Evolutionary conservation across 2,329 filamentous ascomycete species (phyloP).

Genomic region (Penicillium sp.): DNA sequence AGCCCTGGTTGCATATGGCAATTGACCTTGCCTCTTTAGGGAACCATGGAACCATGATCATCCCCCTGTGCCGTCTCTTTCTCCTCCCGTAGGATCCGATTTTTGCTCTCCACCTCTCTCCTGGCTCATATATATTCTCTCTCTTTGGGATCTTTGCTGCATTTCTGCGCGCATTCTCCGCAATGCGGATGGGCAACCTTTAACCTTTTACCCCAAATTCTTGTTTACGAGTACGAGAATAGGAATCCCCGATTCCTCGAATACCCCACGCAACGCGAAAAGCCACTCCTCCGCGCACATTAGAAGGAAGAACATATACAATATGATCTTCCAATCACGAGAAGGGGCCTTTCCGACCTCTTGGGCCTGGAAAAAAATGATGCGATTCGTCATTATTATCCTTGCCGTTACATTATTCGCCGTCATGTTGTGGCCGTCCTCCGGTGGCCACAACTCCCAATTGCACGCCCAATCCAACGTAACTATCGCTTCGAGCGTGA

Average conservation of each 20-base stretch:
- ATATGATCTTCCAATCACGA: slow-evolving; percentile 27
- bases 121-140: neutral
- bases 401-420: slow-evolving; percentile 27
- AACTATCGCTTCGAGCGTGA: slow-evolving; percentile 28
- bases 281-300: neutral
- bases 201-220: slow-evolving; percentile 1
- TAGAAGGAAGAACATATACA: neutral
- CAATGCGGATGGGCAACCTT: slow-evolving; percentile 20
- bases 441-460: slow-evolving; percentile 8
- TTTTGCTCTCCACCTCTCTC: slow-evolving; percentile 3
- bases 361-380: slow-evolving; percentile 32
- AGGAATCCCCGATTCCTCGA: neutral
- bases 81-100: neutral
- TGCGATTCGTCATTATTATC: slow-evolving; percentile 29
- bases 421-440: slow-evolving; percentile 27
- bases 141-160: slow-evolving; percentile 1
- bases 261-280: neutral
- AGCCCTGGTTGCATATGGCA: slow-evolving; percentile 7
- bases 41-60: slow-evolving; percentile 23
- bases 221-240: slow-evolving; percentile 1
- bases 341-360: slow-evolving; percentile 28
- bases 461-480: slow-evolving; percentile 27
- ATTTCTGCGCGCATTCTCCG: slow-evolving; percentile 9
- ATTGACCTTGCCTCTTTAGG: slow-evolving; percentile 9
- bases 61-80: slow-evolving; percentile 13